Evolutionary conservation across 768 basidiomycete species (phyloP).

Genomic region (Lactarius sp.): DNA sequence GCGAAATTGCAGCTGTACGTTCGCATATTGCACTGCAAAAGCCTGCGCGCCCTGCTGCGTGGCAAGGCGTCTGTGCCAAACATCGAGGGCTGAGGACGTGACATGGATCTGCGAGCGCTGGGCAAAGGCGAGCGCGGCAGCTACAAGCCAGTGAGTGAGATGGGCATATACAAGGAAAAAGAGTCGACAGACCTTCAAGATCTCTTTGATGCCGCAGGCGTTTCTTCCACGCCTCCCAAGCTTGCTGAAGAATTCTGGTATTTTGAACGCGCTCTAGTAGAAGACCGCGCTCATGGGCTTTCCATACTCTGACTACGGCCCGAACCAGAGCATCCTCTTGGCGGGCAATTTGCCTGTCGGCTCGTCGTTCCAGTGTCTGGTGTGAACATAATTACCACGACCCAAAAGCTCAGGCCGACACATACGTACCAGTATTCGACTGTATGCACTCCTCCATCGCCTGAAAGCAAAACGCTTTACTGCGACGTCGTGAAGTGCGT

Average conservation of each 20-base stretch:
- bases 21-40: slow-evolving; percentile 49
- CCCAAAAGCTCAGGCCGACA: background rate
- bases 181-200: slow-evolving; percentile 42
- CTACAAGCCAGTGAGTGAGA: background rate
- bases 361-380: slow-evolving; percentile 54
- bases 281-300: slow-evolving; percentile 57
- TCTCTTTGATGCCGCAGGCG: slow-evolving; percentile 38
- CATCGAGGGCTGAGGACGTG: slow-evolving; percentile 36
- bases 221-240: slow-evolving; percentile 49
- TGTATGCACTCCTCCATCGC: slow-evolving; percentile 52
- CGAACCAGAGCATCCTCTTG: slow-evolving; percentile 56
- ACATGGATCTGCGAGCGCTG: slow-evolving; percentile 41
- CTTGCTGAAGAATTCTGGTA: slow-evolving; percentile 41
- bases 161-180: background rate
- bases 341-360: slow-evolving; percentile 49
- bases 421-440: slow-evolving; percentile 46
- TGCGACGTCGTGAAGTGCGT: slow-evolving; percentile 38
- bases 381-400: slow-evolving; percentile 11
- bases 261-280: slow-evolving; percentile 51
- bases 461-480: slow-evolving; percentile 44
- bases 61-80: slow-evolving; percentile 42
- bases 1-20: slow-evolving; percentile 37
- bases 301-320: slow-evolving; percentile 61
- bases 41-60: slow-evolving; percentile 44
- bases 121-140: slow-evolving; percentile 44